Conservation (phyloP, 2,329 filamentous ascomycete species). For the Fusarium pseudograminearum region DNA sequence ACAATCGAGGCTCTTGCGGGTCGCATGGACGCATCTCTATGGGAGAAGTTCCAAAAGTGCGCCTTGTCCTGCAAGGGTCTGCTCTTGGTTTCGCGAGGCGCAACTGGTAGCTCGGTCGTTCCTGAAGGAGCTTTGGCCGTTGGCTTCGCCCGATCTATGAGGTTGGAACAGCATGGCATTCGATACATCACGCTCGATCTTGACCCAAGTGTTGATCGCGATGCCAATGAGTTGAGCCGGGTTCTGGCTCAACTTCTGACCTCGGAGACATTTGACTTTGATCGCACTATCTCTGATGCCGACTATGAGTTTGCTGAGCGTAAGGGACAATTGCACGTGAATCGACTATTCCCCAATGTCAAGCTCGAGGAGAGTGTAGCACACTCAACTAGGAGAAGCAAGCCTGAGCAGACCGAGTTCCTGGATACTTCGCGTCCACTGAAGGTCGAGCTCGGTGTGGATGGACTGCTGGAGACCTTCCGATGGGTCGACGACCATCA, state of each 20-base stretch:
- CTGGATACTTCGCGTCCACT: slow-evolving; percentile 1
- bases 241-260: slow-evolving; percentile 1
- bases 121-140: slow-evolving; percentile 6
- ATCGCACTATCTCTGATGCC: slow-evolving; percentile 4
- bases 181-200: slow-evolving; percentile 7
- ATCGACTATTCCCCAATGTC: neutral
- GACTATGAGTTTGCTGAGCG: slow-evolving; percentile 7
- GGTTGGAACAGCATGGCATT: slow-evolving; percentile 1
- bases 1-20: slow-evolving; percentile 6
- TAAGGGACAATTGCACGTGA: slow-evolving; percentile 1
- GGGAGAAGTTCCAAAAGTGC: slow-evolving; percentile 7
- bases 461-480: slow-evolving; percentile 9
- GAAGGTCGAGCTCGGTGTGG: slow-evolving; percentile 9
- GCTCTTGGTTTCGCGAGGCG: slow-evolving; percentile 1
- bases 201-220: neutral
- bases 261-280: slow-evolving; percentile 6
- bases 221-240: neutral
- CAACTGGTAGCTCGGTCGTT: slow-evolving; percentile 1
- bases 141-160: slow-evolving; percentile 7
- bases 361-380: slow-evolving; percentile 7
- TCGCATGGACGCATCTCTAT: neutral
- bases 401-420: slow-evolving; percentile 4
- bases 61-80: slow-evolving; percentile 5
- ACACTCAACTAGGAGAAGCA: slow-evolving; percentile 2
- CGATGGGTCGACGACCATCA: slow-evolving; percentile 8